Evolutionary conservation across 2,329 filamentous ascomycete genomes (phyloP).

Genomic region (Aureobasidium subglaciale): DNA sequence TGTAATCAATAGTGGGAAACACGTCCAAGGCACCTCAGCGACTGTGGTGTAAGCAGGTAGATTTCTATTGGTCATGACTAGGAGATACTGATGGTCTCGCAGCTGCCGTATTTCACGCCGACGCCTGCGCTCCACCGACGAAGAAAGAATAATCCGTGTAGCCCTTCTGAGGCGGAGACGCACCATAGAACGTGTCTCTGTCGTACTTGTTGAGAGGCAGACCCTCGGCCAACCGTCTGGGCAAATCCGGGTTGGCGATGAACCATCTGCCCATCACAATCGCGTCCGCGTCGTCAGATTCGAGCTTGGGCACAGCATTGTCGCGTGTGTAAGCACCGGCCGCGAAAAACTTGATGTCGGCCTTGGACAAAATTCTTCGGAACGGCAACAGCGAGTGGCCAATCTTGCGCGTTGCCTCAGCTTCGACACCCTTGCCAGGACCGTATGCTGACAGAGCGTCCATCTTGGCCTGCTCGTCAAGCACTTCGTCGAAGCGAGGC

Average conservation of each 20-base stretch:
- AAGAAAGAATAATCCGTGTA: conserved; percentile 33
- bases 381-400: conserved; percentile 20
- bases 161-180: conserved; percentile 24
- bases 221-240: conserved; percentile 35
- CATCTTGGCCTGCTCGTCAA: conserved; percentile 23
- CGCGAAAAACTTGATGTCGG: conserved; percentile 29
- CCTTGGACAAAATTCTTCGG: conserved; percentile 21
- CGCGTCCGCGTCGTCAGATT: conserved; percentile 35
- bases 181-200: conserved; percentile 36
- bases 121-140: conserved; percentile 11
- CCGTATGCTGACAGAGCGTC: conserved; percentile 19
- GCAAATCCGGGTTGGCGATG: conserved; percentile 42
- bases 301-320: conserved; percentile 30
- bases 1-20: background rate
- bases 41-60: background rate
- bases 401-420: conserved; percentile 23
- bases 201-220: conserved; percentile 36
- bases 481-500: conserved; percentile 41
- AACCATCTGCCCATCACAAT: conserved; percentile 45
- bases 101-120: background rate
- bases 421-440: conserved; percentile 23
- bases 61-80: background rate
- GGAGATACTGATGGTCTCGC: background rate
- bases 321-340: conserved; percentile 35
- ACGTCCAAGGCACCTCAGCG: background rate